Evolutionary conservation across 305 asterid genomes (phyloP), one percentile per base, ranked within the genome.

Genomic region (Fraxinus sp.): DNA sequence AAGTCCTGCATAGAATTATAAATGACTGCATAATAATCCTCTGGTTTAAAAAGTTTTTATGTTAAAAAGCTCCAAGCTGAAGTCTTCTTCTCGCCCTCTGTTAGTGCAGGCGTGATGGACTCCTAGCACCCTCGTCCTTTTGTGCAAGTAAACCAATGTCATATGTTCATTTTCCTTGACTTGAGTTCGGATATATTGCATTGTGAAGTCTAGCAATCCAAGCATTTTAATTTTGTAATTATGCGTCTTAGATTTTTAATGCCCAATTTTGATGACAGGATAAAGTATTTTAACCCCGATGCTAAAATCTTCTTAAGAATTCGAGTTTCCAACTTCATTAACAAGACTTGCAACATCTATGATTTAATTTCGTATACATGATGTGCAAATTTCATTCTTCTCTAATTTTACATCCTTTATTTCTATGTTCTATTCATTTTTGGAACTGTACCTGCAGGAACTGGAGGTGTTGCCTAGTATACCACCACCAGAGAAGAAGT

Each of bases 401-500:
- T 76, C 66, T 76, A 32, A 22, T 39, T 49, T 24, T 46, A 20
- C 73, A 13, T 39, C 20, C 79, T 78, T 18, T 46, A 26, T 66
- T 80, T 41, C 36, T 75, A 7, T 59, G 74, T 84, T 73, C 32
- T 57, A 20, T 49, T 57, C 30, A 28, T 77, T 39, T 22, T n/a
- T 82, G n/a, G 24, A 22, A 52, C 71, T 78, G 28, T 57, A 55
- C 80, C 85, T 87, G 80, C 89, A 95, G 98, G 97, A 95, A 87
- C 52, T 88, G 88, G 98, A 95, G 86, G 86, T 82, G 74, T 72
- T 92, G 83, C 91, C 94, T 13, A 79, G 32, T 78, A 73, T 86
- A 70, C 95, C 92, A 39, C 92, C 81, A 14, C 97, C 95, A 3
- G 94, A 90, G 88, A 96, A 95, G 32, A 95, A 90, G 87, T 88